Evolutionary conservation across 2,329 filamentous ascomycete genomes (phyloP).

Genomic region (Arthrobotrys sinensis): DNA sequence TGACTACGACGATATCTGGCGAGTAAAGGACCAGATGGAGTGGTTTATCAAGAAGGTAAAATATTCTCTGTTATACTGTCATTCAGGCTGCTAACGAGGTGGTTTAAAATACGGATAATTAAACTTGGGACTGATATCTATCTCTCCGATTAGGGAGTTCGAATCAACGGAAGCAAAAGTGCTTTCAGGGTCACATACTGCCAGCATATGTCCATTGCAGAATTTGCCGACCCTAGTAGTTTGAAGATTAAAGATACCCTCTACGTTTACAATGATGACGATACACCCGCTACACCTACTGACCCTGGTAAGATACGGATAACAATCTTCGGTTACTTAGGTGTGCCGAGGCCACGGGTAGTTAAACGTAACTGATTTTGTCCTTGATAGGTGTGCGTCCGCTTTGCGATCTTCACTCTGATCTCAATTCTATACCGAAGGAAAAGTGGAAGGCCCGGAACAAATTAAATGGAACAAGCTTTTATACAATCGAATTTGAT

Average conservation of each 20-base stretch:
- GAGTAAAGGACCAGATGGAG: slow-evolving; percentile 30
- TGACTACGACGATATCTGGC: slow-evolving; percentile 25
- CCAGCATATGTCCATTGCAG: slow-evolving; percentile 10
- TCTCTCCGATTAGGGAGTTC: slow-evolving; percentile 9
- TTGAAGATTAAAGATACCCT: slow-evolving; percentile 26
- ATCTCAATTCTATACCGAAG: slow-evolving; percentile 12
- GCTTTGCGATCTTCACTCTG: slow-evolving; percentile 15
- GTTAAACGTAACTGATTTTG: neutral
- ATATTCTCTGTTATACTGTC: neutral
- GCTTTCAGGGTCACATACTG: slow-evolving; percentile 18
- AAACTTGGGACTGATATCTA: neutral
- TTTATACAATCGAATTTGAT: slow-evolving; percentile 32
- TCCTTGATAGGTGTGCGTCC: neutral
- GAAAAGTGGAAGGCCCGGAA: slow-evolving; percentile 20
- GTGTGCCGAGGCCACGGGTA: too few relatives aligned
- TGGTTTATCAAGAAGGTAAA: slow-evolving; percentile 31
- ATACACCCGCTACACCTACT: slow-evolving; percentile 4
- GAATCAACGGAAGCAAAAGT: slow-evolving; percentile 18
- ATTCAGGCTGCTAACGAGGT: neutral
- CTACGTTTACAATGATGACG: slow-evolving; percentile 22
- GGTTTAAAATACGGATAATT: too few relatives aligned
- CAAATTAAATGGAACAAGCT: slow-evolving; percentile 18
- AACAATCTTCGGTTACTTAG: neutral
- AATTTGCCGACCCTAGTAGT: slow-evolving; percentile 9
- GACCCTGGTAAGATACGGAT: slow-evolving; percentile 2